phyloP scores from a whole-genome alignment of 2,329 filamentous ascomycete genomes.

The Colletotrichum tamarilloi region DNA sequence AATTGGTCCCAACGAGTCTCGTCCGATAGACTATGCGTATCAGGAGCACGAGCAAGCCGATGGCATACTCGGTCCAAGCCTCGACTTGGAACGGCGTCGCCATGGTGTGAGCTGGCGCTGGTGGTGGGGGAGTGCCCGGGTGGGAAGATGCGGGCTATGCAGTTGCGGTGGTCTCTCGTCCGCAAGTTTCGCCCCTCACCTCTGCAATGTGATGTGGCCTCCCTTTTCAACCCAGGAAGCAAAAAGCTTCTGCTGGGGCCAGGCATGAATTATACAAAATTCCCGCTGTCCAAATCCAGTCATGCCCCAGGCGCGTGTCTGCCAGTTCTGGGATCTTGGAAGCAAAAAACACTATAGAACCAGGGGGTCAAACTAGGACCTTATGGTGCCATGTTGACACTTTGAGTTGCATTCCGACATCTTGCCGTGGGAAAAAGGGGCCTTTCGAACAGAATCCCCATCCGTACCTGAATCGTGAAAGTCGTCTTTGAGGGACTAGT shows the following conservation, averaged over 20 bases:
- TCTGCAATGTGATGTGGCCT: constrained; percentile 13
- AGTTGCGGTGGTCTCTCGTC: constrained; percentile 29
- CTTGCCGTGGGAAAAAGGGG: neutral
- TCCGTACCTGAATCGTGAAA: constrained; percentile 4
- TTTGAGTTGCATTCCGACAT: constrained; percentile 12
- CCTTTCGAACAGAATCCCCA: neutral
- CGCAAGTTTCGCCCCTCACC: constrained; percentile 15
- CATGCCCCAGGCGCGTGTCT: neutral
- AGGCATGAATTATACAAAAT: constrained; percentile 24
- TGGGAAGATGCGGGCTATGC: constrained; percentile 9
- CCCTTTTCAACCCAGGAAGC: neutral
- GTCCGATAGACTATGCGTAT: constrained; percentile 51
- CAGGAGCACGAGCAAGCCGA: constrained; percentile 51
- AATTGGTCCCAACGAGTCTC: constrained; percentile 51
- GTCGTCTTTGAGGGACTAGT: neutral
- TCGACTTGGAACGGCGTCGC: constrained; percentile 54
- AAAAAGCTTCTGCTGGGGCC: neutral
- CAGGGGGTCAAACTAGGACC: neutral
- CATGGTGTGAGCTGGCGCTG: constrained; percentile 36
- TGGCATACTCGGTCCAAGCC: constrained; percentile 56
- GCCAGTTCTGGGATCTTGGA: neutral
- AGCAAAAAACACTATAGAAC: neutral
- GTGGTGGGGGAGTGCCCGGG: constrained; percentile 6
- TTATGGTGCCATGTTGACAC: neutral
- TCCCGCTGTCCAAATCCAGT: neutral